phyloP scores from a whole-genome alignment of 805 yeast species.

The Hanseniaspora valbyensis region DNA sequence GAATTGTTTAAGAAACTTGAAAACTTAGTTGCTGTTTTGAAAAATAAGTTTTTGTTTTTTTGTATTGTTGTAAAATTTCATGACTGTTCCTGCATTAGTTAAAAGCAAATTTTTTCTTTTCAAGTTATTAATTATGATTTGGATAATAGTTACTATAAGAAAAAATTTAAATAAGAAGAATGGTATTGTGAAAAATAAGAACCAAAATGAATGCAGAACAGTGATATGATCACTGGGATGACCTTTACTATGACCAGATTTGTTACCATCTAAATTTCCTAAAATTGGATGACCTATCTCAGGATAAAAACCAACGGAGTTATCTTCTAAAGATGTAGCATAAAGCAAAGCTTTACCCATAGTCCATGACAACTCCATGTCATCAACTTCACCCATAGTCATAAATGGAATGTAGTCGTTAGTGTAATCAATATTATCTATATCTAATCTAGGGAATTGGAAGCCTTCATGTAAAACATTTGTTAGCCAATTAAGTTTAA shows the following conservation, averaged over 20 bases:
- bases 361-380: conserved; percentile 90
- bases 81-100: not conserved
- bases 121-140: conserved; percentile 1
- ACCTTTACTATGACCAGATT: too few species aligned
- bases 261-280: not conserved
- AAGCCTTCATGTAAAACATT: conserved; percentile 88
- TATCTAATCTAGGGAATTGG: conserved; percentile 61
- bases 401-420: conserved; percentile 54
- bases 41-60: conserved; percentile 2
- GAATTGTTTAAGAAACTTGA: not conserved
- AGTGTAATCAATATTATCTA: conserved; percentile 32
- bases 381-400: conserved; percentile 69
- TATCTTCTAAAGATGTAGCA: conserved; percentile 51
- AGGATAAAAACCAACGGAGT: conserved; percentile 9
- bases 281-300: not conserved
- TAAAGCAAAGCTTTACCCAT: conserved; percentile 74
- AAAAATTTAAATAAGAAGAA: not conserved
- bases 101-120: not conserved
- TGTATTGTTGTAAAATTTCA: not conserved
- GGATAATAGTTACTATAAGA: not conserved
- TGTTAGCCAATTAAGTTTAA: conserved; percentile 90
- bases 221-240: too few species aligned
- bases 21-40: not conserved
- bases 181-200: not conserved
- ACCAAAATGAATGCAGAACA: conserved; percentile 1